Evolutionary conservation across 352 stramenopile genomes (phyloP).

Genomic region (Pythium vanterpoolii): DNA sequence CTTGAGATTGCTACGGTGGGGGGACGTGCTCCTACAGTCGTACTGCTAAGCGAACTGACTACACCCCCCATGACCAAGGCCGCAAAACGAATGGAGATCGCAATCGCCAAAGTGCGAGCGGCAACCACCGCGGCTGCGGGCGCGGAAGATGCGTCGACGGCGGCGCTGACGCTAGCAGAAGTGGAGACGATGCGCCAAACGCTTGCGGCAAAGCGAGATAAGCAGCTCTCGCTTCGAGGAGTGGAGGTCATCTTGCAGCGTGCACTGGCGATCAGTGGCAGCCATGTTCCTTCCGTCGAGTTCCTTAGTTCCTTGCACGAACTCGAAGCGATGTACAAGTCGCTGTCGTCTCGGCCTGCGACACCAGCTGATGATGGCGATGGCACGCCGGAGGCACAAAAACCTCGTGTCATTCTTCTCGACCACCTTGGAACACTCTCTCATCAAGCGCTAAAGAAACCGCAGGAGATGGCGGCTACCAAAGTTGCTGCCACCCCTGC

Average conservation of each 20-base stretch:
- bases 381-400: not conserved
- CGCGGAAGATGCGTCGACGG: not conserved
- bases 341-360: not conserved
- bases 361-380: not conserved
- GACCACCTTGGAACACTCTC: slow-evolving; percentile 32
- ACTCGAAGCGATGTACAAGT: slow-evolving; percentile 6
- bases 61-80: slow-evolving; percentile 44
- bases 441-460: slow-evolving; percentile 12
- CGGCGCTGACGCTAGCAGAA: slow-evolving; percentile 15
- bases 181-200: slow-evolving; percentile 19
- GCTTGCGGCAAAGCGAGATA: slow-evolving; percentile 8
- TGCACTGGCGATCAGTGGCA: slow-evolving; percentile 6
- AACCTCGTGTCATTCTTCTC: slow-evolving; percentile 36
- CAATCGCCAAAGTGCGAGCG: not conserved
- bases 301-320: slow-evolving; percentile 28
- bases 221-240: slow-evolving; percentile 28
- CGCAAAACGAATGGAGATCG: slow-evolving; percentile 31
- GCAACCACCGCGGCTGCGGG: not conserved
- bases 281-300: slow-evolving; percentile 15
- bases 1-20: slow-evolving; percentile 5
- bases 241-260: slow-evolving; percentile 38
- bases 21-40: slow-evolving; percentile 20
- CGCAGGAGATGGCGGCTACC: not conserved
- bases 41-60: slow-evolving; percentile 51
- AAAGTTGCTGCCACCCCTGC: not conserved